Percentiles rank a stretch among this genome's conserved stretches.
These are phyloP conservation scores for Aspergillus luchuensis DNA, from an alignment of 2,329 filamentous ascomycete species.

Conservation along the genomic window DNA sequence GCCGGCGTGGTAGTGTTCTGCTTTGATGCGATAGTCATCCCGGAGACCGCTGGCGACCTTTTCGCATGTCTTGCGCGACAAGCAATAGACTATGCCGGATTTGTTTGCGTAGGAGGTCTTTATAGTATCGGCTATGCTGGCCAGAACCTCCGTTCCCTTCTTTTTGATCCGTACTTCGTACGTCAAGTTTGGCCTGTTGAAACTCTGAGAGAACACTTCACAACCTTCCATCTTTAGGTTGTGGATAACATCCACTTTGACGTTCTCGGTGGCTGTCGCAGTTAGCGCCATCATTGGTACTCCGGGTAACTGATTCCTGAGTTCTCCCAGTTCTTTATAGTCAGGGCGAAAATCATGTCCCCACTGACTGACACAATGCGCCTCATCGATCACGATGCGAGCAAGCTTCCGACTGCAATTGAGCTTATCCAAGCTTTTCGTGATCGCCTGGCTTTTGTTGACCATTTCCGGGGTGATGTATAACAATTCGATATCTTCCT, in stretches of 20 bases:
- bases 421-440: constrained; percentile 66
- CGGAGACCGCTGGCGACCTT: constrained; percentile 70
- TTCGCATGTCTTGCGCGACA: constrained; percentile 83
- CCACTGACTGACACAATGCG: constrained; percentile 99
- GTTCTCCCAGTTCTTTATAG: constrained; percentile 80
- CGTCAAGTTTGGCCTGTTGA: constrained; percentile 91
- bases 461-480: constrained; percentile 99
- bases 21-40: constrained; percentile 65
- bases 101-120: constrained; percentile 67
- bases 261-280: constrained; percentile 90
- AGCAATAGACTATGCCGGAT: constrained; percentile 90
- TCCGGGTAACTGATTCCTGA: constrained; percentile 70
- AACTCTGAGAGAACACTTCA: constrained; percentile 83
- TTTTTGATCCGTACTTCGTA: constrained; percentile 81
- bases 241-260: constrained; percentile 86
- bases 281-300: constrained; percentile 95
- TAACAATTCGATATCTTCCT: constrained; percentile 78
- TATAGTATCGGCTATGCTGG: constrained; percentile 62
- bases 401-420: constrained; percentile 73
- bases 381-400: constrained; percentile 93
- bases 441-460: constrained; percentile 72
- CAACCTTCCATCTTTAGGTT: constrained; percentile 83
- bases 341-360: constrained; percentile 97
- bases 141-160: constrained; percentile 58
- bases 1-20: constrained; percentile 82